Conservation (phyloP, 441 rosid genomes). For the Raphanus hybrid region DNA sequence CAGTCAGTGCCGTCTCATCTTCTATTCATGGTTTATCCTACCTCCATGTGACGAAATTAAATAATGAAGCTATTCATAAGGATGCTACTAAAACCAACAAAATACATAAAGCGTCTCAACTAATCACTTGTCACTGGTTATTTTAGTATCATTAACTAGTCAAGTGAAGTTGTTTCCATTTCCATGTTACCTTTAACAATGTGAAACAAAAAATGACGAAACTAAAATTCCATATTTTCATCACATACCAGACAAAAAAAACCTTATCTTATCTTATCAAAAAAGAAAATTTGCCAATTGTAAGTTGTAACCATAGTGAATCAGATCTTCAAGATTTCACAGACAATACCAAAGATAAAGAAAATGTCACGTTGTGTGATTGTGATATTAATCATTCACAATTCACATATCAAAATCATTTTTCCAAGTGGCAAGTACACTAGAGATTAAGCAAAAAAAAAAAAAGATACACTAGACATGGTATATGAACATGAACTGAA, state of each 20-base stretch:
- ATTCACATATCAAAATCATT: background rate
- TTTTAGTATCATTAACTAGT: background rate
- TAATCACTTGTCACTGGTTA: background rate
- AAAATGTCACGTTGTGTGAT: slow-evolving; percentile 10
- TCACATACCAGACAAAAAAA: background rate
- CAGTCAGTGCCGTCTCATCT: background rate
- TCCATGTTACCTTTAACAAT: slow-evolving; percentile 9
- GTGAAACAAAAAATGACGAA: slow-evolving; percentile 33
- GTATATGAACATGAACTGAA: background rate
- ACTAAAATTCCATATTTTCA: background rate
- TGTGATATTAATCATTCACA: slow-evolving; percentile 11
- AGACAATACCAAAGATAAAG: slow-evolving; percentile 2
- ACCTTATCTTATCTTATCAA: slow-evolving; percentile 39
- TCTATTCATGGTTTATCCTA: background rate
- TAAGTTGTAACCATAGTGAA: slow-evolving; percentile 8
- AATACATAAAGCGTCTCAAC: background rate
- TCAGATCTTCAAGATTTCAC: slow-evolving; percentile 7
- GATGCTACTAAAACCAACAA: background rate
- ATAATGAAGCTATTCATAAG: background rate
- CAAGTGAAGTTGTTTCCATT: slow-evolving; percentile 17
- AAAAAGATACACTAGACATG: slow-evolving; percentile 2
- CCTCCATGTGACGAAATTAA: background rate
- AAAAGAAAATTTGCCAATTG: slow-evolving; percentile 13
- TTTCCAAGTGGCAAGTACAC: background rate
- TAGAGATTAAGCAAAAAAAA: background rate